Evolutionary conservation across 2,329 filamentous ascomycete genomes (phyloP), one percentile per base, ranked within the genome.

Genomic region (Penicillium paneum): DNA sequence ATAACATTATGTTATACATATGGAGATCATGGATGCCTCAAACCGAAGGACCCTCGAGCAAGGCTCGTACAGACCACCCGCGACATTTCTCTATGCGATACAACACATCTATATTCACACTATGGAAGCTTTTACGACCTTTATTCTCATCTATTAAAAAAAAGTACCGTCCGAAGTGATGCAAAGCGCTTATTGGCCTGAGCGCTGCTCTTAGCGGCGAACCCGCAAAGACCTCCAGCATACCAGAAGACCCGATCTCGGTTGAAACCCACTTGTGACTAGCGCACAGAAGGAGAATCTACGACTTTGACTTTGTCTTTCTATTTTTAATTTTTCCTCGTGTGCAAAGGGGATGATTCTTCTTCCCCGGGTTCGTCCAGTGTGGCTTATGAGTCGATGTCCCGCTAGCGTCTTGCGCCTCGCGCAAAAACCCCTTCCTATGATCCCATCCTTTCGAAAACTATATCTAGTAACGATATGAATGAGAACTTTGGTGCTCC

Each of bases 221-320:
- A 53, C 39, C 60, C 60, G 61, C 54, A 58, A 36, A 57, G 39
- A 55, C 32, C 56, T 60, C 61, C 62, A 50, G 52, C 62, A 62
- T 62, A 64, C 61, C 61, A 63, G 46, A 64, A 43, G 31, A 13
- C 49, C 15, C 40, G 39, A 47, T 52, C 57, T 41, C 40, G 45
- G 49, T 42, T 44, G 43, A 34, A 34, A 24, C 49, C 49, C 49
- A 50, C 54, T 56, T 49, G 28, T 8, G 24, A 49, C 39, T 24
- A 17, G 24, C 4, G 19, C 46, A 49, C 24, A 49, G 32, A 7
- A 19, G 31, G 47, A 17, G 15, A 15, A 26, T 45, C 46, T 17
- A 36, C 49, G 40, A 43, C 53, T 24, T 38, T 17, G 11, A 41
- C 17, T 57, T 52, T 45, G 19, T 42, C 19, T 24, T 47, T 51